Percentiles rank a stretch among this genome's conserved stretches.
These are phyloP conservation scores for Euphorbia schlechtendalii DNA, from an alignment of 441 rosid genomes.

Conservation along the genomic window DNA sequence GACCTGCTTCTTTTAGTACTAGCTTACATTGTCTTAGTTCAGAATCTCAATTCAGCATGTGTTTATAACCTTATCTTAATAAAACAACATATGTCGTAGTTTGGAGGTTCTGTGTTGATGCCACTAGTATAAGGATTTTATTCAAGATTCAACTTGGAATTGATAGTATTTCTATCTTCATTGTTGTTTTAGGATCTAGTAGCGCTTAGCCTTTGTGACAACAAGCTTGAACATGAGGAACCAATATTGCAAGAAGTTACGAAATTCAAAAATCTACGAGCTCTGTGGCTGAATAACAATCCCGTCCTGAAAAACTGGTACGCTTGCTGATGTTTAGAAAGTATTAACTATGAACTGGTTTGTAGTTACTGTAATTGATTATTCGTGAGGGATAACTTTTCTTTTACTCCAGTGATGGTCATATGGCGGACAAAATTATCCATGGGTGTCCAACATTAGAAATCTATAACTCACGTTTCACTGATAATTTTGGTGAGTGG, in stretches of 20 bases:
- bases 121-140: not conserved
- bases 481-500: slow-evolving; percentile 65
- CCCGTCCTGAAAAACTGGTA: slow-evolving; percentile 57
- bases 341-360: slow-evolving; percentile 2
- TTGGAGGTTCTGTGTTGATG: not conserved
- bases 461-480: slow-evolving; percentile 72
- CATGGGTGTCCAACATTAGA: slow-evolving; percentile 67
- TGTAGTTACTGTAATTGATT: slow-evolving; percentile 6
- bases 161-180: not conserved
- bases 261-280: slow-evolving; percentile 61
- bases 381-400: slow-evolving; percentile 13
- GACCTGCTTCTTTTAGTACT: not conserved
- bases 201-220: slow-evolving; percentile 74
- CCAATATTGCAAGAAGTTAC: slow-evolving; percentile 50
- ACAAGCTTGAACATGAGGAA: slow-evolving; percentile 56
- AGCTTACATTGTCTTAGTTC: not conserved
- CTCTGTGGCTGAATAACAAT: slow-evolving; percentile 82
- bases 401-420: slow-evolving; percentile 38
- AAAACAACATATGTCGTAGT: not conserved
- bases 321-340: slow-evolving; percentile 16
- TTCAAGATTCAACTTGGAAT: not conserved
- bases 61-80: not conserved
- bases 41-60: not conserved
- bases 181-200: slow-evolving; percentile 50
- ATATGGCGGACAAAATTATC: slow-evolving; percentile 42